Evolutionary conservation across 306 rosid species (phyloP), one percentile per base, ranked within the genome.

Genomic region (Trichosanthes cucumerina): DNA sequence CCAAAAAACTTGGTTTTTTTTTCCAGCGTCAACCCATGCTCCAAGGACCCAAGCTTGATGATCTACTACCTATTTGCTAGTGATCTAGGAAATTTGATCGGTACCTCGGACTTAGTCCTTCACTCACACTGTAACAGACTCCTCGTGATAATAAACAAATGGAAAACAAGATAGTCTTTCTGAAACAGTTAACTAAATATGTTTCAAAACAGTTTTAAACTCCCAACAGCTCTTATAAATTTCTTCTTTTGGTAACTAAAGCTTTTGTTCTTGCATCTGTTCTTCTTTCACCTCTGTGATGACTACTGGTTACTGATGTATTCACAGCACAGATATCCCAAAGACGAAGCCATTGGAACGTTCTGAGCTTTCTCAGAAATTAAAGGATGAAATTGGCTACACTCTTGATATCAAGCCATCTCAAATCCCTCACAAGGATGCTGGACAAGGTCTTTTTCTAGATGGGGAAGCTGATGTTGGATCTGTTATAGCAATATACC

Each of bases 401-500:
- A 92, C 91, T 3, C 89, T 95, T 53, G 80, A 83, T 66, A 82
- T 90, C 78, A 86, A 84, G 87, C 90, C 91, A 79, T 95, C 97
- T 82, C 88, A 84, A 75, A 85, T 95, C 81, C 76, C 89, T 23
- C 92, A 92, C 85, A 83, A 89, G 79, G 97, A 88, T 69, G 93
- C 93, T 2, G 97, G 97, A 65, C 91, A 83, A 77, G 97, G 97
- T 70, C 82, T 95, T 73, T 95, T 88, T 80, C 14, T 95, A 78
- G 86, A 91, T 76, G 99, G 97, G 43, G 86, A 85, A 78, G 93
- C 84, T 38, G 90, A 91, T 81, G 90, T 87, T 3, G 97, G 97
- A 63, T 33, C 93, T n/a, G 91, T 91, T 24, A 65, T 95, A 78
- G 97, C 96, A 50, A 82, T 92, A 59, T 95, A 95, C 86, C 99